These are phyloP conservation scores for Tricholomella constricta DNA, from an alignment of 768 basidiomycete species.

Conservation along the genomic window DNA sequence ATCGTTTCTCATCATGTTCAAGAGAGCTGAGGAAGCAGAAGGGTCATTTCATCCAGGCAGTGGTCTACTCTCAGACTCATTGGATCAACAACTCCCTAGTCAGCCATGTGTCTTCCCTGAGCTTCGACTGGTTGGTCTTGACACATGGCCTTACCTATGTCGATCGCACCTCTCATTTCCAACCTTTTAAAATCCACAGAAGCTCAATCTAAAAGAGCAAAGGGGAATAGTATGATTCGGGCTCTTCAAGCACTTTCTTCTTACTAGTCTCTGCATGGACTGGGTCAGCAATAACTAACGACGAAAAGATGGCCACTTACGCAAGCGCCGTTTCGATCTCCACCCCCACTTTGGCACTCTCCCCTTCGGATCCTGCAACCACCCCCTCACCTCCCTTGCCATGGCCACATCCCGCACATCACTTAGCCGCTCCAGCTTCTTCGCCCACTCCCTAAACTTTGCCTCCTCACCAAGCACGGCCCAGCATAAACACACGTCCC, in stretches of 20 bases:
- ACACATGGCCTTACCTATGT: too few relatives aligned
- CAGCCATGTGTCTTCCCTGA: too few relatives aligned
- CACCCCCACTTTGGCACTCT: conserved; percentile 42
- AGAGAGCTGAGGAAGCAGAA: too few relatives aligned
- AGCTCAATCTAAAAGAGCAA: conserved; percentile 9
- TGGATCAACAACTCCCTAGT: too few relatives aligned
- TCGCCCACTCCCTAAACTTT: conserved; percentile 38
- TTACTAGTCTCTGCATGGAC: conserved; percentile 5
- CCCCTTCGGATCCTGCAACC: conserved; percentile 30
- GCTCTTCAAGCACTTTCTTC: conserved; percentile 8
- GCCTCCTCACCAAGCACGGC: conserved; percentile 41
- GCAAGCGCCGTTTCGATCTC: conserved; percentile 39
- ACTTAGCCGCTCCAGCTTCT: conserved; percentile 28
- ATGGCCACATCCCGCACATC: conserved; percentile 27
- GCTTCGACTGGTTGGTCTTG: too few relatives aligned
- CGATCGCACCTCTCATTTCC: too few relatives aligned
- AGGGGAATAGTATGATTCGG: conserved; percentile 13
- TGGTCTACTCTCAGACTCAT: too few relatives aligned
- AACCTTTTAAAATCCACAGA: too few relatives aligned
- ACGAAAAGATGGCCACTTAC: conserved; percentile 24
- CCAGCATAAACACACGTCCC: conserved; percentile 45
- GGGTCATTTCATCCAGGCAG: too few relatives aligned
- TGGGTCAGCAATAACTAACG: not conserved
- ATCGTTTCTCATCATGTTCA: too few relatives aligned
- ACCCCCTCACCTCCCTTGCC: conserved; percentile 28